Evolutionary conservation across 129 eudicot genomes (phyloP).

Genomic region (Chrysanthemum lavandulifolium): DNA sequence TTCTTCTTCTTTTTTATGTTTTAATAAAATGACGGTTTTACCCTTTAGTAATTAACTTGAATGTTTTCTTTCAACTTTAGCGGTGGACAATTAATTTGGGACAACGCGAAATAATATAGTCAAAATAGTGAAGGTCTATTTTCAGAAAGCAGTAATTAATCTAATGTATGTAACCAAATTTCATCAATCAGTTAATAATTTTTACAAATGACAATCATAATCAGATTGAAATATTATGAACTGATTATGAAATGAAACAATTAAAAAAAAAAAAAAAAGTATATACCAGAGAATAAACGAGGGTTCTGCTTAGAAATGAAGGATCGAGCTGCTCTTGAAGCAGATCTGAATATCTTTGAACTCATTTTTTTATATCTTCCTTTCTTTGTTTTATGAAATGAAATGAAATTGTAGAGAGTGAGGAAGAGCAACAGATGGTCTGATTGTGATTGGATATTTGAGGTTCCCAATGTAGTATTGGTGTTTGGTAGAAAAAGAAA

Average conservation of each 20-base stretch:
- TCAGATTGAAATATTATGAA: slow-evolving; percentile 8
- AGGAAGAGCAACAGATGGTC: slow-evolving; percentile 15
- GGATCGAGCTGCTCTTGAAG: slow-evolving; percentile 69
- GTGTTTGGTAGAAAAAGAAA: neutral
- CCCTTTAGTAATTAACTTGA: no score
- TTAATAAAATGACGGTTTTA: no score
- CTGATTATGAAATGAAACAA: neutral
- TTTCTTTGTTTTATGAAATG: slow-evolving; percentile 1
- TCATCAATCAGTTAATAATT: neutral
- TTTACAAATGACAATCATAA: neutral
- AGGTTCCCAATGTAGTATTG: slow-evolving; percentile 22
- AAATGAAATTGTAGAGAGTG: slow-evolving; percentile 11
- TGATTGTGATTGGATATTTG: slow-evolving; percentile 32
- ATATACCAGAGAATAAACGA: slow-evolving; percentile 56
- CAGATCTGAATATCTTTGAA: slow-evolving; percentile 71
- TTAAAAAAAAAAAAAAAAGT: neutral
- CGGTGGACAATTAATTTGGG: neutral
- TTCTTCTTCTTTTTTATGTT: no score
- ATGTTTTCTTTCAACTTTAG: no score
- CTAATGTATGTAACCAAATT: neutral
- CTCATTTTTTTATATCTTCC: slow-evolving; percentile 42
- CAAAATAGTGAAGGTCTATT: neutral
- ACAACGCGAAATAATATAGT: neutral
- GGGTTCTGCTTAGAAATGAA: slow-evolving; percentile 67
- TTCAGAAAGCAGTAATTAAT: slow-evolving; percentile 6